Evolutionary conservation across 2,329 filamentous ascomycete species (phyloP), one percentile per base, ranked within the genome.

Genomic region (Clarireedia monteithiana): DNA sequence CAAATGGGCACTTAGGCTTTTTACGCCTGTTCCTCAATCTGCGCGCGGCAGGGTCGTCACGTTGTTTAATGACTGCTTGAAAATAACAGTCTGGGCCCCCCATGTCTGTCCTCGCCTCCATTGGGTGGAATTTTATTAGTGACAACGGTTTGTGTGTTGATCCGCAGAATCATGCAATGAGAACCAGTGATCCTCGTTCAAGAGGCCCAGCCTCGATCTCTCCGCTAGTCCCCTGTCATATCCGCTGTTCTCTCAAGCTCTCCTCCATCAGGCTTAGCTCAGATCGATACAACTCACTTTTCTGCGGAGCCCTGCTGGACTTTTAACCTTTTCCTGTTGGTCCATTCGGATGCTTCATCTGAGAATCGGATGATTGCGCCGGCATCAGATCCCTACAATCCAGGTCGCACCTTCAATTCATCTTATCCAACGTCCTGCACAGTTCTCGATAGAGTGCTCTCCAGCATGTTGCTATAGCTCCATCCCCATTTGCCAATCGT

Each of bases 341-440:
- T 55, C 53, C 55, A 54, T 60, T 59, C 42, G 60, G 58, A 55
- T 66, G 62, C 63, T 62, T 65, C 62, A 62, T 66, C 61, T 62
- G 59, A 63, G 61, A 60, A 65, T 67, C 66, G 66, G 65, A 67
- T 66, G 65, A 67, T 63, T 65, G 60, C 64, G 61, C 63, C 64
- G 63, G 63, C 60, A 66, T 49, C 57, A 61, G 55, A 58, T 54
- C 56, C 57, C 58, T 59, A 52, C 51, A 61, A 56, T 59, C 64
- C 56, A 63, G 64, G 64, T 66, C 63, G 56, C 60, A 66, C 62
- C 54, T 55, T 64, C 64, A 30, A 17, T 54, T 64, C 63, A 64
- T 64, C 63, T 62, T 67, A 64, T 54, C 62, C 62, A 65, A 55
- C 60, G 45, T 60, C 56, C 62, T 66, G 62, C 64, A 62, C 40